Conservation (phyloP, 2,329 filamentous ascomycete genomes). For the Ophiostoma angusticollis region DNA sequence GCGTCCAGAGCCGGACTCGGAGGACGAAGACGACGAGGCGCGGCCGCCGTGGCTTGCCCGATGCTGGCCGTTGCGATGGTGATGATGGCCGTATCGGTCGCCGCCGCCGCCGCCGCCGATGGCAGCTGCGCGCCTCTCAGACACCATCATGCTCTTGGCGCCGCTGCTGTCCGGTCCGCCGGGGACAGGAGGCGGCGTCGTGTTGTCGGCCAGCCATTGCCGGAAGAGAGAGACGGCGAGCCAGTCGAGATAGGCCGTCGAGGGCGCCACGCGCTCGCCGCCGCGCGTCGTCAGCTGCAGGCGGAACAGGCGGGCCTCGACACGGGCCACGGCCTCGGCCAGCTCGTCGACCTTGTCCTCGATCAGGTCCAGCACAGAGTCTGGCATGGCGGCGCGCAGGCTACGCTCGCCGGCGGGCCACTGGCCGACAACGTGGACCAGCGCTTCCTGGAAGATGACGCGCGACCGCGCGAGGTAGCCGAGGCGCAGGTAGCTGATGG, state of each 20-base stretch:
- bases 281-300: conserved; percentile 64
- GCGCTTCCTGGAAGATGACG: conserved; percentile 72
- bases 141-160: conserved; percentile 12
- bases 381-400: conserved; percentile 60
- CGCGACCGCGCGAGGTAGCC: conserved; percentile 75
- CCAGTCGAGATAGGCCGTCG: conserved; percentile 78
- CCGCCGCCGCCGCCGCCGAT: conserved; percentile 9
- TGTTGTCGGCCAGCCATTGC: conserved; percentile 88
- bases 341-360: conserved; percentile 92
- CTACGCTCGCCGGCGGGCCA: conserved; percentile 76
- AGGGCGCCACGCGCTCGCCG: conserved; percentile 71
- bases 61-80: conserved; percentile 11
- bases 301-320: conserved; percentile 73
- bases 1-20: conserved; percentile 2
- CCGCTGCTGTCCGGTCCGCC: conserved; percentile 24
- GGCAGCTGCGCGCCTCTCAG: conserved; percentile 21
- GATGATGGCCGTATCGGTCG: conserved; percentile 14
- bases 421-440: conserved; percentile 88
- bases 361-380: conserved; percentile 71
- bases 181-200: conserved; percentile 64
- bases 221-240: conserved; percentile 76
- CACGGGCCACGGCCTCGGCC: conserved; percentile 64
- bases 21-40: conserved; percentile 15
- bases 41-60: conserved; percentile 19
- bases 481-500: conserved; percentile 79